Conservation (phyloP, 768 basidiomycete species). For the Mycena latifolia region DNA sequence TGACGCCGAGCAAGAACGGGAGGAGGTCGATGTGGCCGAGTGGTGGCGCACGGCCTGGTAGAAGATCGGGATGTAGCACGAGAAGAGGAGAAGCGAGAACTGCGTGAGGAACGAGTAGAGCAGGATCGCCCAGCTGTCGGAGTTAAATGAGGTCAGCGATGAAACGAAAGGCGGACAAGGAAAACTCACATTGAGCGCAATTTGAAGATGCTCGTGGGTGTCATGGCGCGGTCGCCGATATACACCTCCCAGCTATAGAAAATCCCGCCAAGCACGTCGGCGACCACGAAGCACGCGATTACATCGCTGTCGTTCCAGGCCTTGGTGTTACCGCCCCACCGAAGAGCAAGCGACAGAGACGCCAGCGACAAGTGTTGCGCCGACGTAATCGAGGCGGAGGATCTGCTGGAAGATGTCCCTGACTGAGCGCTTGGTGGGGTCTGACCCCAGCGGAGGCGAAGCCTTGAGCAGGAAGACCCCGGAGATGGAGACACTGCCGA, state of each 20-base stretch:
- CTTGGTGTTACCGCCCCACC: slow-evolving; percentile 59
- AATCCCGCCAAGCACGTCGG: slow-evolving; percentile 12
- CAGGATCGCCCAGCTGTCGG: slow-evolving; percentile 11
- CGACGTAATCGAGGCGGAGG: slow-evolving; percentile 51
- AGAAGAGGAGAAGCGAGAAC: slow-evolving; percentile 26
- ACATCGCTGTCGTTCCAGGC: slow-evolving; percentile 47
- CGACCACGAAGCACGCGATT: slow-evolving; percentile 35
- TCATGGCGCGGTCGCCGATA: slow-evolving; percentile 32
- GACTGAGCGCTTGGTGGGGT: too few relatives aligned
- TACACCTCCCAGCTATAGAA: slow-evolving; percentile 31
- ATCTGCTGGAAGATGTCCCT: too few relatives aligned
- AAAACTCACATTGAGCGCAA: slow-evolving; percentile 9
- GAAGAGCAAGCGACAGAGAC: slow-evolving; percentile 54
- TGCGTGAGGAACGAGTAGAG: slow-evolving; percentile 21
- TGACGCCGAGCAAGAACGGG: slow-evolving; percentile 32
- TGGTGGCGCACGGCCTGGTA: slow-evolving; percentile 30
- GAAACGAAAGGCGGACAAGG: neutral
- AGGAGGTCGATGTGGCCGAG: slow-evolving; percentile 33
- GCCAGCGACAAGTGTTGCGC: slow-evolving; percentile 49
- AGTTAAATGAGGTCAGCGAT: too few relatives aligned
- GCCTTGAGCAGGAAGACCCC: too few relatives aligned
- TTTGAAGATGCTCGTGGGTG: slow-evolving; percentile 30
- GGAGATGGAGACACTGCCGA: too few relatives aligned
- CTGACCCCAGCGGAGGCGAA: too few relatives aligned
- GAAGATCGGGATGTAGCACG: slow-evolving; percentile 35